Evolutionary conservation across 306 rosid genomes (phyloP).

Genomic region (Citrullus mucosospermus): DNA sequence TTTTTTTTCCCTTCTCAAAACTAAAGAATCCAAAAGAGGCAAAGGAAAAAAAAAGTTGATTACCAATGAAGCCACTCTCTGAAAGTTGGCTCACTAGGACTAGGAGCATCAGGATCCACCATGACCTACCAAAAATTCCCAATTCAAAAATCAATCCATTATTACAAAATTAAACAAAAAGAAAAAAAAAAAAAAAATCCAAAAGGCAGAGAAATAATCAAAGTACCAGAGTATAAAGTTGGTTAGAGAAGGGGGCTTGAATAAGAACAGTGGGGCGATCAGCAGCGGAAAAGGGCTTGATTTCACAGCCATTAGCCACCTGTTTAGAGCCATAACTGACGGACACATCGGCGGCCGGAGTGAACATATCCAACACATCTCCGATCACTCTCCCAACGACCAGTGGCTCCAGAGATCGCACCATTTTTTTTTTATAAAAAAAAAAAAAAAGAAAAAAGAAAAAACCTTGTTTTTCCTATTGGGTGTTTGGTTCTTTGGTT

Average conservation of each 20-base stretch:
- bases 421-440: background rate
- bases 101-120: conserved; percentile 31
- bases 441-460: too few relatives aligned
- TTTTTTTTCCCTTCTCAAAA: background rate
- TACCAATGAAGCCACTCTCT: conserved; percentile 31
- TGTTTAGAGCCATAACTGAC: conserved; percentile 18
- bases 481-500: background rate
- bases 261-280: conserved; percentile 12
- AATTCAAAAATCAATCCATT: background rate
- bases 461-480: background rate
- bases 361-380: conserved; percentile 23
- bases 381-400: conserved; percentile 24
- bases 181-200: background rate
- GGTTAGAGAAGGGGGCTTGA: conserved; percentile 6
- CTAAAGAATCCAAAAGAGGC: background rate
- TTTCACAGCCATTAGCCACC: conserved; percentile 20
- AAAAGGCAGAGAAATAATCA: background rate
- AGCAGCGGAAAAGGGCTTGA: conserved; percentile 16
- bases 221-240: conserved; percentile 15
- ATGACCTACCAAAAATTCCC: conserved; percentile 9
- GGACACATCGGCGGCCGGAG: conserved; percentile 8
- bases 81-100: conserved; percentile 23
- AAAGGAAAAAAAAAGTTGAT: too few relatives aligned
- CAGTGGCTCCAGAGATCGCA: conserved; percentile 18
- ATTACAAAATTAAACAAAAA: background rate